These are phyloP conservation scores for Pyrenopolyporus hunteri DNA, from an alignment of 495 filamentous ascomycete genomes.

Conservation along the genomic window DNA sequence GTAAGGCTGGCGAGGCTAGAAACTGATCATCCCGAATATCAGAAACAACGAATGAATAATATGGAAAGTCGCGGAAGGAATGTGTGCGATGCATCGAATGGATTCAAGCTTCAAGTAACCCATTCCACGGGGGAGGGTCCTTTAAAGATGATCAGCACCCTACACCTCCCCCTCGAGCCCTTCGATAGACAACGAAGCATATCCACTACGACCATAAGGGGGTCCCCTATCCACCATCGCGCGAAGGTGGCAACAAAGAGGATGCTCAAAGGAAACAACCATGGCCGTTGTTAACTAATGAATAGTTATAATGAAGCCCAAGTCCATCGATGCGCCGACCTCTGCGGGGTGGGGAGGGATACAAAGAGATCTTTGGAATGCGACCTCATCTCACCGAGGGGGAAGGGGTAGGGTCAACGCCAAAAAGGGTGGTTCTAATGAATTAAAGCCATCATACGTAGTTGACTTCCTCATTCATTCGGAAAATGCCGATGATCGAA, in stretches of 20 bases:
- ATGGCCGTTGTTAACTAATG: constrained; percentile 38
- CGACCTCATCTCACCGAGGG: constrained; percentile 28
- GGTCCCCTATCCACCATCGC: constrained; percentile 14
- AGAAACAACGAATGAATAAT: constrained; percentile 38
- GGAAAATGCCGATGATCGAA: constrained; percentile 12
- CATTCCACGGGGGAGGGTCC: constrained; percentile 39
- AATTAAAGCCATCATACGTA: constrained; percentile 18
- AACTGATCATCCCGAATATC: constrained; percentile 36
- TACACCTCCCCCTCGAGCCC: constrained; percentile 12
- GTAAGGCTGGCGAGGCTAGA: constrained; percentile 36
- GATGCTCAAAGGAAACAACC: constrained; percentile 39
- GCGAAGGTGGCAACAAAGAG: constrained; percentile 32
- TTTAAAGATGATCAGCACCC: constrained; percentile 38
- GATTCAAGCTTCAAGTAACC: constrained; percentile 20
- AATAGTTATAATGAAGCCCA: constrained; percentile 38
- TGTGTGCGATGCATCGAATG: constrained; percentile 40
- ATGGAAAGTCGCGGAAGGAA: constrained; percentile 37
- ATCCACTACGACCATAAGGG: constrained; percentile 1
- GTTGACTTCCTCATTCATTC: constrained; percentile 5
- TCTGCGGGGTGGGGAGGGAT: constrained; percentile 13
- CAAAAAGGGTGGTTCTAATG: constrained; percentile 10
- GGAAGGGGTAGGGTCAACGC: constrained; percentile 8
- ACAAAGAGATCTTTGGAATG: constrained; percentile 46
- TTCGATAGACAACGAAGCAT: constrained; percentile 13
- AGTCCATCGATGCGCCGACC: constrained; percentile 7